These are phyloP conservation scores for Fusarium coicis DNA, from an alignment of 2,329 filamentous ascomycete genomes.

Conservation along the genomic window DNA sequence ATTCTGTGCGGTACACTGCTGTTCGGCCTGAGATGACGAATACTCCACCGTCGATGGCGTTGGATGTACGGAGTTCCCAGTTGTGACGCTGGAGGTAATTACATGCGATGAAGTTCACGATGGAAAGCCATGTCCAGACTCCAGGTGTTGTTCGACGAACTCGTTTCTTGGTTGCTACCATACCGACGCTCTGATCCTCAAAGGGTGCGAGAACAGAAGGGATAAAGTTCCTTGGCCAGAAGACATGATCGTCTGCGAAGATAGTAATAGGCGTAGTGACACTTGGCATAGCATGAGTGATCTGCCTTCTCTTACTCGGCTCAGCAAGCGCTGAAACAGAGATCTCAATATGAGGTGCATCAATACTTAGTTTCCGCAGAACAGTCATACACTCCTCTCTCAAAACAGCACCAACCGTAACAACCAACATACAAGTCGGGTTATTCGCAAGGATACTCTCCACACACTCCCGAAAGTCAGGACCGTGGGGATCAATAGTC, in stretches of 20 bases:
- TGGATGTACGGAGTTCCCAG: conserved; percentile 67
- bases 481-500: conserved; percentile 57
- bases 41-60: conserved; percentile 67
- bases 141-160: conserved; percentile 54
- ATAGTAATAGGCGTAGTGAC: conserved; percentile 57
- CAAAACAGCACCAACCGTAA: conserved; percentile 55
- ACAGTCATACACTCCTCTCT: conserved; percentile 22
- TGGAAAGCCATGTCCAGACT: conserved; percentile 43
- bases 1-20: conserved; percentile 59
- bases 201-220: conserved; percentile 55
- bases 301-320: conserved; percentile 62
- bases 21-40: conserved; percentile 70
- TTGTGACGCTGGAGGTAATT: conserved; percentile 71
- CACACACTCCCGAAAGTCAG: conserved; percentile 56
- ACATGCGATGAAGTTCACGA: conserved; percentile 67
- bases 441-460: conserved; percentile 52
- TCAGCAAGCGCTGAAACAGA: conserved; percentile 46
- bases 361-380: not conserved
- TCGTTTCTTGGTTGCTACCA: conserved; percentile 67
- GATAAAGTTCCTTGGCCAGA: conserved; percentile 59
- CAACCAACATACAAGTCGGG: conserved; percentile 55
- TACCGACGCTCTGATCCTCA: conserved; percentile 58
- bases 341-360: conserved; percentile 37
- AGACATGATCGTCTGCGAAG: conserved; percentile 64
- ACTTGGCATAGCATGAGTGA: conserved; percentile 52